Evolutionary conservation across 306 rosid genomes (phyloP), one percentile per base, ranked within the genome.

Genomic region (Prunus mume): DNA sequence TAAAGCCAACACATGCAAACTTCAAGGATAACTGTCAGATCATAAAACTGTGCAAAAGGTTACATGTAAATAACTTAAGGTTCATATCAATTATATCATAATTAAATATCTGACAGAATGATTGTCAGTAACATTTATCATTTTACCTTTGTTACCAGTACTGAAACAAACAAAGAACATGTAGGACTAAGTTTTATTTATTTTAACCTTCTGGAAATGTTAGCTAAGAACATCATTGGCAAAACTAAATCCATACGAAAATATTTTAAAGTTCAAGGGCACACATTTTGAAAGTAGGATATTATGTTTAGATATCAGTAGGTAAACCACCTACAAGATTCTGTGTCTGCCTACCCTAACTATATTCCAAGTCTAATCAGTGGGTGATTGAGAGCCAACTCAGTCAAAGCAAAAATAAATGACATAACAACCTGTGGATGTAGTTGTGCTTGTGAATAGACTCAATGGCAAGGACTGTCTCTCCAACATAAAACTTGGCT

Each of bases 401-500:
- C 28, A 77, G 30, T 50, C 52, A 46, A n/a, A 15, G 51, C 25
- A 30, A 13, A 76, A 10, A 20, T 12, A 43, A 83, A 13, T 32
- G 15, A 79, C 34, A 38, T 22, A 52, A 20, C 43, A 58, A 90
- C 97, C 96, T 92, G 88, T 93, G 97, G 54, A 93, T 89, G 78
- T 93, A 93, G 82, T 86, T 90, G 79, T 89, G 97, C 75, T 86
- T 93, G 81, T 93, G 97, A 82, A 93, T 93, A 43, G 96, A 93
- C 81, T 93, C 96, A 30, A 93, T 89, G 69, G 97, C 97, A n/a
- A 93, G 92, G 69, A 93, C 90, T 13, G 97, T 85, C 82, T 93
- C 97, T 68, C 92, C 97, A 20, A 93, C 90, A 79, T 93, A 93
- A 83, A 93, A 93, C 72, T 87, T 80, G 61, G 96, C 92, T 80